These are phyloP conservation scores for Grosmannia huntii DNA, from an alignment of 2,329 filamentous ascomycete genomes.

Conservation along the genomic window DNA sequence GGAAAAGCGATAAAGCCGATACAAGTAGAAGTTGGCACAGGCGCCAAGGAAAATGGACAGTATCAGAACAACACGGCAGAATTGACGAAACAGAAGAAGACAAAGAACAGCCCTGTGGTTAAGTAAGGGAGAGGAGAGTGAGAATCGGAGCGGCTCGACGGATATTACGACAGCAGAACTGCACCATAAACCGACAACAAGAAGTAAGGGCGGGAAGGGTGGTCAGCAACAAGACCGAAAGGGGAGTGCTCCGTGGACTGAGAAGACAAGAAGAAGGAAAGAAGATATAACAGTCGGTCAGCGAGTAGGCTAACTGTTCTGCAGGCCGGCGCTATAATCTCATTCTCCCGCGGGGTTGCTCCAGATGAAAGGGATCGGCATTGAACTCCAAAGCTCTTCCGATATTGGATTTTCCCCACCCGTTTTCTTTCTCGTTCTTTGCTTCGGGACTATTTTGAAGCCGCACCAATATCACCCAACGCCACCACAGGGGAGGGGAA, in stretches of 20 bases:
- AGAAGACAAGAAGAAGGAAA: neutral
- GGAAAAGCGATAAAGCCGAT: neutral
- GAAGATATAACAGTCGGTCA: neutral
- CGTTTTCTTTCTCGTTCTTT: neutral
- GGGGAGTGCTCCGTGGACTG: neutral
- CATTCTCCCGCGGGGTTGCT: neutral
- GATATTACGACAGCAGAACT: neutral
- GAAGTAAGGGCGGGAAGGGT: neutral
- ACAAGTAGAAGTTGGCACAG: neutral
- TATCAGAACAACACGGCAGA: neutral
- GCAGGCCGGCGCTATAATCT: neutral
- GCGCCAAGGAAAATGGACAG: neutral
- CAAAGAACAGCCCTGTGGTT: neutral
- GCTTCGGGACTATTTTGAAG: neutral
- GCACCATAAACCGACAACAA: neutral
- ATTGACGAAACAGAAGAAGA: neutral
- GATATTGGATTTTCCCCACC: neutral
- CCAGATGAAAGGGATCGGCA: neutral
- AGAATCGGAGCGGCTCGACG: neutral
- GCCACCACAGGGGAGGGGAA: neutral
- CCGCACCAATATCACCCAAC: neutral
- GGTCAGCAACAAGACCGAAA: neutral
- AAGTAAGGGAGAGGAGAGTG: neutral
- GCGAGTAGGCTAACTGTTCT: neutral
- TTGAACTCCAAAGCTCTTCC: neutral